Conservation (phyloP, 73 alveolate species). For the Tetrahymena elliotti region DNA sequence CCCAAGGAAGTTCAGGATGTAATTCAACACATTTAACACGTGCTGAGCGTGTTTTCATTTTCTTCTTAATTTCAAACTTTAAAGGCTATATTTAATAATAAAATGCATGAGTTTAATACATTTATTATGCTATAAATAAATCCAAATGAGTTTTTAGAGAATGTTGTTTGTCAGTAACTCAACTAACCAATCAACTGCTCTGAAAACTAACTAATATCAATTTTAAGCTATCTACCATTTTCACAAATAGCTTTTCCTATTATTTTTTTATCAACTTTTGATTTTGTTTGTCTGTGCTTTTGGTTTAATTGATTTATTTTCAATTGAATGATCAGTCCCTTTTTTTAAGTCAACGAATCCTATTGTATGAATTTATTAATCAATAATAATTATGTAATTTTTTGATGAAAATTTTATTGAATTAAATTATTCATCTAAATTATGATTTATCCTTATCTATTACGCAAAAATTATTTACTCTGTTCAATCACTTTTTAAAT, state of each 20-base stretch:
- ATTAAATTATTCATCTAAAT: not conserved
- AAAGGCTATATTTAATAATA: not conserved
- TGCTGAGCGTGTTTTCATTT: conserved; percentile 61
- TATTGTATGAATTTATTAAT: not conserved
- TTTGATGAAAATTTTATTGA: not conserved
- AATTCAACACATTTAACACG: conserved; percentile 95
- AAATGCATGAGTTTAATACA: not conserved
- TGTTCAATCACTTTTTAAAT: not conserved
- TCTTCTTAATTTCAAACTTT: conserved; percentile 31
- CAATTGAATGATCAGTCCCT: not conserved
- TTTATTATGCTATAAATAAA: not conserved
- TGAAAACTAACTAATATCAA: not conserved
- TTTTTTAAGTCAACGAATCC: not conserved
- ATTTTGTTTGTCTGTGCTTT: not conserved
- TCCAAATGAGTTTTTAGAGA: not conserved
- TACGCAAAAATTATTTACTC: not conserved
- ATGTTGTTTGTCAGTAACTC: no score
- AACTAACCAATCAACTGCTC: not conserved
- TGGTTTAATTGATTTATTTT: not conserved
- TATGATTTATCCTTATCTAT: not conserved
- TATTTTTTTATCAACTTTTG: not conserved
- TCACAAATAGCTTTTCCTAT: not conserved
- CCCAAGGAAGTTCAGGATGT: conserved; percentile 96
- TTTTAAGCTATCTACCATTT: not conserved
- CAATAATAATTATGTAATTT: not conserved